Conservation (phyloP, 805 yeast species). For the Kuraishia cidri region DNA sequence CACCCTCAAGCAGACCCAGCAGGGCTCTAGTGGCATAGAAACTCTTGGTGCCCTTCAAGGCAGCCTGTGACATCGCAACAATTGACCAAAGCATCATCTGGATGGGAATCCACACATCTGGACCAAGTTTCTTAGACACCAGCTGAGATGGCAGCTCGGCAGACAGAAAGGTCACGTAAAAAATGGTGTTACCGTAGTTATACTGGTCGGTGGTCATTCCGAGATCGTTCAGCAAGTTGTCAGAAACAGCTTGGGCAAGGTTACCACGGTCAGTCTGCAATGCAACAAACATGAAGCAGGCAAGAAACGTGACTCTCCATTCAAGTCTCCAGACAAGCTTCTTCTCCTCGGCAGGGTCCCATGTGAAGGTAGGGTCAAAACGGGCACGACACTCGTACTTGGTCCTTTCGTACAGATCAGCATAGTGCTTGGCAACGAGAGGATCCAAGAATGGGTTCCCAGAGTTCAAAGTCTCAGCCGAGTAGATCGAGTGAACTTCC, state of each 20-base stretch:
- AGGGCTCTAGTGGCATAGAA: constrained; percentile 18
- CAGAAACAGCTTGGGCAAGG: background rate
- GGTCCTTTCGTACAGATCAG: constrained; percentile 32
- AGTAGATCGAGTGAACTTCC: too few species aligned
- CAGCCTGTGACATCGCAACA: constrained; percentile 18
- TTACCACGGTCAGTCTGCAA: background rate
- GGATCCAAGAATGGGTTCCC: too few species aligned
- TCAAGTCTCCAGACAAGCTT: constrained; percentile 1
- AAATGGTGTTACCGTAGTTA: constrained; percentile 22
- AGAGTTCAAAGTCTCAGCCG: too few species aligned
- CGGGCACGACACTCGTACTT: constrained; percentile 44
- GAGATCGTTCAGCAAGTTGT: constrained; percentile 11
- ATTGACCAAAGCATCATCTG: constrained; percentile 20
- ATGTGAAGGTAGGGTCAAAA: constrained; percentile 46
- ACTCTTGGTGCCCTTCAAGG: constrained; percentile 13
- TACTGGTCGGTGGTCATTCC: constrained; percentile 20
- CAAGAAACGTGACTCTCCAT: background rate
- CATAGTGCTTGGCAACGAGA: constrained; percentile 33
- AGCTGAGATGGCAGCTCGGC: constrained; percentile 47
- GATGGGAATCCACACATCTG: constrained; percentile 47
- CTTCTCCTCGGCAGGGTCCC: constrained; percentile 9
- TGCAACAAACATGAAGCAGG: background rate
- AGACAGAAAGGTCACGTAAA: constrained; percentile 17
- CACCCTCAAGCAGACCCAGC: constrained; percentile 21
- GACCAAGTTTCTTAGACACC: constrained; percentile 48